Conservation (phyloP, 371 early-diverging fungal genomes). For the Capniomyces stellatus region DNA sequence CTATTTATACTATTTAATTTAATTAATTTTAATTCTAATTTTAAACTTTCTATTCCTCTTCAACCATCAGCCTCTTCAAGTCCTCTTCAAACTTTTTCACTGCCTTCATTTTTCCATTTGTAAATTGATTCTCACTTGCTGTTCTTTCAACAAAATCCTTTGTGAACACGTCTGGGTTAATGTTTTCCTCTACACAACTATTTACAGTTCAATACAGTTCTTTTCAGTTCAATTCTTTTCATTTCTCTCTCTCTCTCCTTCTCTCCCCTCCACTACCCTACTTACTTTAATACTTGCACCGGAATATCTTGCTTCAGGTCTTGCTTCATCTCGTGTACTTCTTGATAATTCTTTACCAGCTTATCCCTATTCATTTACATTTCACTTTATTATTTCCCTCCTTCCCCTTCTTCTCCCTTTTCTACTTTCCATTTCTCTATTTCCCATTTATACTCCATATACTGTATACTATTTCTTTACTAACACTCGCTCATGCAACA, state of each 20-base stretch:
- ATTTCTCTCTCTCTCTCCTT: no score
- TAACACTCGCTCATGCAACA: constrained; percentile 16
- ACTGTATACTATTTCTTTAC: no score
- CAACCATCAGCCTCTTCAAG: no score
- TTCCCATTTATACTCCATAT: no score
- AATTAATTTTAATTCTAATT: no score
- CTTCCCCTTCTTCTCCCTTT: no score
- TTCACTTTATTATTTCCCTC: no score
- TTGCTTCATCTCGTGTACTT: constrained; percentile 40
- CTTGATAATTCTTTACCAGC: constrained; percentile 36
- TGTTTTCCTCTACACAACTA: constrained; percentile 35
- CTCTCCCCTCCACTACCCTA: constrained; percentile 17
- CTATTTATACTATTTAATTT: no score
- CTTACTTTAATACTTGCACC: constrained; percentile 39
- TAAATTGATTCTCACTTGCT: constrained; percentile 61
- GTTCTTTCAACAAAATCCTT: constrained; percentile 49
- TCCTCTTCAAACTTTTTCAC: no score
- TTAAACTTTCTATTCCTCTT: no score
- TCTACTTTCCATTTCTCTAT: no score
- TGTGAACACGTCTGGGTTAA: constrained; percentile 54
- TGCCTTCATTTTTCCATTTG: constrained; percentile 52
- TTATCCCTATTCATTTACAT: constrained; percentile 25
- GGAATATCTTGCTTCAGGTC: constrained; percentile 37
- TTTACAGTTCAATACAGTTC: not conserved
- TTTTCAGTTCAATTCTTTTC: no score